These are phyloP conservation scores for Cryoendolithus antarcticus DNA, from an alignment of 2,329 filamentous ascomycete species.

Conservation along the genomic window DNA sequence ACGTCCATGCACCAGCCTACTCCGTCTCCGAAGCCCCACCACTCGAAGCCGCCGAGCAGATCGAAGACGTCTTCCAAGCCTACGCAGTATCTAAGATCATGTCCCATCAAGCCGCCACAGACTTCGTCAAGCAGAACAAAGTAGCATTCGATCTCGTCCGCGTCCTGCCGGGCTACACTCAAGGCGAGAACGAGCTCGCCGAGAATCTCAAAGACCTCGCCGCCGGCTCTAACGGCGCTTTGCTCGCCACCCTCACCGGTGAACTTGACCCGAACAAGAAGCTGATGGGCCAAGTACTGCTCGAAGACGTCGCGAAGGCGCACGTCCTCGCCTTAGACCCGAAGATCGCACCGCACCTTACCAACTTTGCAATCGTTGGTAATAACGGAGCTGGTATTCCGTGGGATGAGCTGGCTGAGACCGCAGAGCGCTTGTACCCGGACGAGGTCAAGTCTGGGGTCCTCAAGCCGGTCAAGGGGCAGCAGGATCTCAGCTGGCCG, in stretches of 20 bases:
- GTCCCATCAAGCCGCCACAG: slow-evolving; percentile 6
- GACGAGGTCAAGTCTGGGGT: slow-evolving; percentile 6
- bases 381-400: not conserved
- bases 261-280: slow-evolving; percentile 7
- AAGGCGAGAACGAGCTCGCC: slow-evolving; percentile 15
- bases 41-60: not conserved
- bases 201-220: slow-evolving; percentile 6
- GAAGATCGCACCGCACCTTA: not conserved
- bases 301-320: slow-evolving; percentile 19
- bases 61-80: slow-evolving; percentile 2
- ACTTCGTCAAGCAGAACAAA: slow-evolving; percentile 7
- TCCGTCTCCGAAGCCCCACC: not conserved
- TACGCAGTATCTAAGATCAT: slow-evolving; percentile 9
- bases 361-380: not conserved
- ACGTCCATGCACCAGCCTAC: not conserved
- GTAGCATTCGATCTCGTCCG: slow-evolving; percentile 12
- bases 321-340: slow-evolving; percentile 16
- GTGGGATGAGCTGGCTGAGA: slow-evolving; percentile 5
- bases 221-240: slow-evolving; percentile 10
- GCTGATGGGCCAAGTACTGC: not conserved
- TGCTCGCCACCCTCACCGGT: slow-evolving; percentile 7
- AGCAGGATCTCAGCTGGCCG: not conserved
- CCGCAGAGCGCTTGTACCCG: slow-evolving; percentile 5
- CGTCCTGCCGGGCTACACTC: slow-evolving; percentile 12
- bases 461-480: slow-evolving; percentile 1